phyloP scores from a whole-genome alignment of 345 rosid species.

The Gossypium rotundifolium region DNA sequence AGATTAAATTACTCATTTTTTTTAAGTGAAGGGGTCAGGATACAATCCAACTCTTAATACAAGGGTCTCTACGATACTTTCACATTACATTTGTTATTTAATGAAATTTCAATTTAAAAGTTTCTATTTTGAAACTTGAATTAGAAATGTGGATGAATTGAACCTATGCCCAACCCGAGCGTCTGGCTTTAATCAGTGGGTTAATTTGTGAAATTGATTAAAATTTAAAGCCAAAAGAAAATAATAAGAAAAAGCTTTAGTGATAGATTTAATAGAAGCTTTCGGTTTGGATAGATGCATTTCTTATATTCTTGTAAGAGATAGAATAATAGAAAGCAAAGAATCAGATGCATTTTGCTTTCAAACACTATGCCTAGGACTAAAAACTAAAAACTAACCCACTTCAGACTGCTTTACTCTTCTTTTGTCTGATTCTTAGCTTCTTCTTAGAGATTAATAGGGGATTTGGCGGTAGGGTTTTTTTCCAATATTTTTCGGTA shows the following conservation, averaged over 20 bases:
- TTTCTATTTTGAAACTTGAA: too few relatives aligned
- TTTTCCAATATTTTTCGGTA: too few relatives aligned
- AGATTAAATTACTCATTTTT: too few relatives aligned
- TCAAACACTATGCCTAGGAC: not conserved
- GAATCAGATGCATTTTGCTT: not conserved
- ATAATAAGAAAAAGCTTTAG: not conserved
- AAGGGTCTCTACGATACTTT: too few relatives aligned
- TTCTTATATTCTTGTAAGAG: not conserved
- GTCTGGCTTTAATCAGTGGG: too few relatives aligned
- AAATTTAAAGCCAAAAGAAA: not conserved
- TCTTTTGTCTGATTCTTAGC: not conserved
- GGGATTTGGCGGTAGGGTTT: too few relatives aligned
- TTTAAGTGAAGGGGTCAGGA: accelerated
- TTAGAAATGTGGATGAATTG: too few relatives aligned
- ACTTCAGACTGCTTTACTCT: not conserved
- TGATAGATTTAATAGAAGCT: not conserved
- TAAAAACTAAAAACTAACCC: not conserved
- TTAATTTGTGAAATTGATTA: not conserved
- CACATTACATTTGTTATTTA: not conserved
- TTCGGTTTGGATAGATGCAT: not conserved
- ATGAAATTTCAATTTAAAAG: not conserved
- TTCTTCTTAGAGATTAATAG: not conserved
- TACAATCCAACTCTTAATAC: too few relatives aligned
- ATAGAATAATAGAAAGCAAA: not conserved
- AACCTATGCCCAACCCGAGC: too few relatives aligned